Evolutionary conservation across 345 rosid species (phyloP), one percentile per base, ranked within the genome.

Genomic region (Aquilaria sinensis): DNA sequence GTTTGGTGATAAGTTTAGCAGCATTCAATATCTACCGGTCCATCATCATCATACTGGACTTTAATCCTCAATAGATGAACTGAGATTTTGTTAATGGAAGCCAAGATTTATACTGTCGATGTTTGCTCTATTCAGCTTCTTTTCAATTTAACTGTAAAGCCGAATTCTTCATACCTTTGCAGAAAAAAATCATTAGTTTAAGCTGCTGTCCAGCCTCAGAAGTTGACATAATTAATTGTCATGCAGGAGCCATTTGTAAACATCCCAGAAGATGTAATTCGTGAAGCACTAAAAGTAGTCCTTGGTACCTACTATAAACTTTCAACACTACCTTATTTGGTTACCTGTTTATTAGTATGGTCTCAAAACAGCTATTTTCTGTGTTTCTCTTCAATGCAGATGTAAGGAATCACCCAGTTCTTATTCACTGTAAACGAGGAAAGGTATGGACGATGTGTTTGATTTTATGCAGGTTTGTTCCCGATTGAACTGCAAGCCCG

Each of bases 391-490:
- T 3, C 33, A 9, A 57, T 10, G 51, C 77, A 85, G 85, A 85
- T 71, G 80, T 51, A 23, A 78, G 71, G 72, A 85, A 85, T 65
- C 90, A 78, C 66, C 90, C 90, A 7, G 52, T 82, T n/a, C 61
- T 85, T 41, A 80, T 85, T 64, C 90, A 85, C 52, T 85, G 90
- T 76, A 82, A 82, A 41, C 76, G 90, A 12, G 87, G 90, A 15
- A 85, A 85, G 85, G 87, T 82, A 75, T 30, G 31, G 14, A 52
- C 57, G 8, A 16, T 52, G 3, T 46, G 23, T 29, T 11, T 34
- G 1, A 31, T 6, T 6, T 43, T 32, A 6, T 31, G 12, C n/a
- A 14, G 10, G 14, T 53, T 45, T 12, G 12, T 29, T 1, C 34
- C 13, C 13, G 14, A 1, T 1, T 11, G 5, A 33, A 3, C 5